Evolutionary conservation across 2,329 filamentous ascomycete species (phyloP).

Genomic region (Nemania abortiva): DNA sequence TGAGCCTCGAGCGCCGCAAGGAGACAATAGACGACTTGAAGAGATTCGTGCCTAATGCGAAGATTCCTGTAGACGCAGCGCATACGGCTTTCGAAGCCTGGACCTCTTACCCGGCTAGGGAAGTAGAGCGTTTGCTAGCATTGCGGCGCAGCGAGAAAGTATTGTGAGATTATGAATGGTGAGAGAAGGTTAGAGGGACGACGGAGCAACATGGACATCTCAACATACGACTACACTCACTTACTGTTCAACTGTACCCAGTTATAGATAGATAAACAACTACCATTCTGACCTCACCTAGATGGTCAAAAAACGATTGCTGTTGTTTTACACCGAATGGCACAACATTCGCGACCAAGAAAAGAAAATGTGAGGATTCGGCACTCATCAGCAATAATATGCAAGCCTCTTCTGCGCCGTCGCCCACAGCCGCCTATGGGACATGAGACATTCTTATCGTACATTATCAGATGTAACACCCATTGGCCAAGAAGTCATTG

Average conservation of each 20-base stretch:
- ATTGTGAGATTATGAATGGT: neutral
- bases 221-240: neutral
- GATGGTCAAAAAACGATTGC: neutral
- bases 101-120: conserved; percentile 18
- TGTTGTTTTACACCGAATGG: neutral
- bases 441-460: neutral
- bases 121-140: conserved; percentile 30
- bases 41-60: conserved; percentile 29
- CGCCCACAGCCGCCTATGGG: neutral
- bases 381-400: neutral
- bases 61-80: neutral
- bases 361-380: neutral
- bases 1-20: neutral
- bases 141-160: conserved; percentile 6
- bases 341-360: neutral
- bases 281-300: neutral
- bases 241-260: neutral
- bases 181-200: neutral
- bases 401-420: neutral
- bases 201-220: no score
- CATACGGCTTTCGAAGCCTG: neutral
- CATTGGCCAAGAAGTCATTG: neutral
- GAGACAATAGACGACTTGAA: conserved; percentile 11
- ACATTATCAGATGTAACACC: neutral
- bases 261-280: neutral